Base-by-base conservation (phyloP, 495 filamentous ascomycete genomes). In the Jackrogersella minutella region DNA sequence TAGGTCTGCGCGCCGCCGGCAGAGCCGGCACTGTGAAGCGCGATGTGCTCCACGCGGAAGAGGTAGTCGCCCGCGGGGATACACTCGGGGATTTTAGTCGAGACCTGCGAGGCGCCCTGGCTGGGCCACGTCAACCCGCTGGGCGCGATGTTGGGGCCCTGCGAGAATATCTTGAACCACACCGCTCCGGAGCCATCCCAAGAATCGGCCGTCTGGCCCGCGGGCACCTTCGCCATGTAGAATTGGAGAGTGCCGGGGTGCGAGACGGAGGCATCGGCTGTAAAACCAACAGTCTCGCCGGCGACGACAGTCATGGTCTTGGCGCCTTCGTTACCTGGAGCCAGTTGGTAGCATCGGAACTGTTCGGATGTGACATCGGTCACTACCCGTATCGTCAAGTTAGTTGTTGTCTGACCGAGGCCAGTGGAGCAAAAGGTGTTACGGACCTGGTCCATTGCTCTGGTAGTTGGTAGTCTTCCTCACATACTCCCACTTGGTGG, bases 1-100 rank as follows among this genome's bases (percentile, higher is more conserved):
- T 84, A 85, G 30, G 79, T 79, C 66, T 84, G 82, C 0, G 86
- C 83, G 0, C 82, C 83, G 1, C 78, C 79, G 3, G 67, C 58
- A 6, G 69, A 65, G 33, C 62, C 59, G 7, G 84, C 85, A 19
- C 57, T 61, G 65, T 87, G 83, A 9, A 86, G 74, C 11, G 75
- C 85, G 50, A 88, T 81, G 58, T 86, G 84, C 74, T 88, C 87
- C 13, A 81, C 82, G 22, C 86, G 81, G 31, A 88, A 72, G 14
- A 89, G 82, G 58, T 88, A 88, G 62, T 83, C 75, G 30, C 85
- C 86, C 0, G 80, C 60, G 2, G 78, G 75, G 50, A 85, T 79
- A 60, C 78, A 79, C 7, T 66, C 62, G 0, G 84, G 85, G 53
- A 86, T 82, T 52, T 70, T 80, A 31, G 82, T 76, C 54, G 75